These are phyloP conservation scores for Gracilariopsis chorda DNA, from an alignment of 23 red algal species.

Conservation along the genomic window DNA sequence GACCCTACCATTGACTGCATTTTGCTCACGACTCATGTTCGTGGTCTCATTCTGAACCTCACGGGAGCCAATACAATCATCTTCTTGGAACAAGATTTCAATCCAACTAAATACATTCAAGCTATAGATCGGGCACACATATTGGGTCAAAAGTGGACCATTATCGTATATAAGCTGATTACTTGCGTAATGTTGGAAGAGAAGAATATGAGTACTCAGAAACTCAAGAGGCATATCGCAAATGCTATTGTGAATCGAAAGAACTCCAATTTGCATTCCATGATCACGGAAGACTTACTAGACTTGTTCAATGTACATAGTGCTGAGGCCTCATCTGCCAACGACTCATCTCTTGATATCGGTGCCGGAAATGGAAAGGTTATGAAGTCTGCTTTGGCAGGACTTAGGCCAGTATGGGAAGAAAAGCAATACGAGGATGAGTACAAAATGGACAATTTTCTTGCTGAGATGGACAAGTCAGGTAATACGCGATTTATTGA, in stretches of 20 bases:
- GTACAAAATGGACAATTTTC: no score
- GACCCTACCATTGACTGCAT: constrained; percentile 75
- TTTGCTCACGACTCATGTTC: constrained; percentile 70
- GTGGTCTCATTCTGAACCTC: constrained; percentile 74
- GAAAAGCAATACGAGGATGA: constrained; percentile 51
- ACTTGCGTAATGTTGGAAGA: constrained; percentile 76
- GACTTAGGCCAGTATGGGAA: constrained; percentile 35
- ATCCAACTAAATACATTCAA: constrained; percentile 76
- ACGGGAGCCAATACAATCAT: constrained; percentile 75
- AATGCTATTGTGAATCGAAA: constrained; percentile 71
- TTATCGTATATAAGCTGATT: constrained; percentile 66
- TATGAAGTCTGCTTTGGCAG: not conserved
- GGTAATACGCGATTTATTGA: not conserved
- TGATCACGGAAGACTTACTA: constrained; percentile 48
- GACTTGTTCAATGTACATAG: no score
- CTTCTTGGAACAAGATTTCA: constrained; percentile 77
- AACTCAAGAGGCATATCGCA: no score
- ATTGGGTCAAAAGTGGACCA: constrained; percentile 67
- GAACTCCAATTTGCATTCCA: constrained; percentile 46
- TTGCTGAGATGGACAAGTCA: not conserved
- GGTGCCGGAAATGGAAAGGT: not conserved
- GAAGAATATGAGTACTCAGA: constrained; percentile 73
- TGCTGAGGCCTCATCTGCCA: no score
- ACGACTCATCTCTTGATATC: not conserved
- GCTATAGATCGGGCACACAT: constrained; percentile 84